phyloP scores from a whole-genome alignment of 2,329 filamentous ascomycete species.

The Colletotrichum coccodes region DNA sequence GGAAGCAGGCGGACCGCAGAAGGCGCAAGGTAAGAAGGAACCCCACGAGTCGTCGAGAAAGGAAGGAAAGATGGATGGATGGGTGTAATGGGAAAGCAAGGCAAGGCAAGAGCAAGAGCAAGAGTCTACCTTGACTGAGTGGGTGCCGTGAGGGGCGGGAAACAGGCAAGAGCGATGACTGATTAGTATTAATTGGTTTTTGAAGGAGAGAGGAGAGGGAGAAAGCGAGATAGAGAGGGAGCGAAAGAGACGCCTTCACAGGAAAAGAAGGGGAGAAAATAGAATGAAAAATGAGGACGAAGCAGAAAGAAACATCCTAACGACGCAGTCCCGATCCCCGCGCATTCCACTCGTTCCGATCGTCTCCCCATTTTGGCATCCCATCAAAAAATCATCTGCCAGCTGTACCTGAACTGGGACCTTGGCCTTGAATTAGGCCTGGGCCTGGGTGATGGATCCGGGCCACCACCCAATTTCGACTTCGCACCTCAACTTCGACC shows the following conservation, averaged over 20 bases:
- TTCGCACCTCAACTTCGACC: not conserved
- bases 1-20: not conserved
- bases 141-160: too few species aligned
- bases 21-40: not conserved
- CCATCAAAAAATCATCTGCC: slow-evolving; percentile 6
- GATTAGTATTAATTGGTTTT: slow-evolving; percentile 1
- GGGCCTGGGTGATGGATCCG: not conserved
- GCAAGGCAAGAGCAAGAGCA: not conserved
- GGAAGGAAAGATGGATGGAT: not conserved
- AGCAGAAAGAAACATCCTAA: slow-evolving; percentile 3
- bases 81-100: not conserved
- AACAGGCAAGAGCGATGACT: not conserved
- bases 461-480: slow-evolving; percentile 1
- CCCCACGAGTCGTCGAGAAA: slow-evolving; percentile 5
- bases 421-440: not conserved
- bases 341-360: slow-evolving; percentile 32
- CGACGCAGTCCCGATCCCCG: slow-evolving; percentile 27
- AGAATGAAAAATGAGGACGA: slow-evolving; percentile 1
- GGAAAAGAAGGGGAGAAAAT: not conserved
- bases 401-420: slow-evolving; percentile 1
- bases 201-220: not conserved
- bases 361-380: slow-evolving; percentile 7
- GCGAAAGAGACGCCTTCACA: not conserved
- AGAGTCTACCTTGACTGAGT: too few species aligned
- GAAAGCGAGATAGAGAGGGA: too few species aligned